A percentile compares a stretch with the other conserved stretches of the same genome.
phyloP scores from a whole-genome alignment of 495 filamentous ascomycete genomes.

The Hypoxylon intermedium region DNA sequence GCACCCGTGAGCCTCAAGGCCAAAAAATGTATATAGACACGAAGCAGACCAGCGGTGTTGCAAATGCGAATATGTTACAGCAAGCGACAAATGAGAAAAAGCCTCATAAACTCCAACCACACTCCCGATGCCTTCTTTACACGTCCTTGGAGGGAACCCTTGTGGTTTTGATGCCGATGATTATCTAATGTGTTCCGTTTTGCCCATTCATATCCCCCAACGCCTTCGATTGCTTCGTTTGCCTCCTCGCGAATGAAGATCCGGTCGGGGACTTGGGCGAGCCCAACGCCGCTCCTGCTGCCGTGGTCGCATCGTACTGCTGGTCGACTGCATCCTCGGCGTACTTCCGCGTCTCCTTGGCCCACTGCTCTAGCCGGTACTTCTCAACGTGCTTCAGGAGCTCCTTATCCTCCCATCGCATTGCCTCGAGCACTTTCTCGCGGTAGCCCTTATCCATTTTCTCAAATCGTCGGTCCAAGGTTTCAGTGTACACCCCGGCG shows the following conservation, averaged over 20 bases:
- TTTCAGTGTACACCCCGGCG: conserved; percentile 59
- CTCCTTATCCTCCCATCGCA: conserved; percentile 63
- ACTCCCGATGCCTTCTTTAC: conserved; percentile 27
- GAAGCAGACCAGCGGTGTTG: background rate
- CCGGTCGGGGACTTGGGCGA: conserved; percentile 15
- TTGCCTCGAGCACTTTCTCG: conserved; percentile 57
- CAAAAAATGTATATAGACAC: conserved; percentile 46
- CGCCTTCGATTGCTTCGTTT: conserved; percentile 28
- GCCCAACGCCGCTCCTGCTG: conserved; percentile 26
- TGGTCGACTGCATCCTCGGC: conserved; percentile 45
- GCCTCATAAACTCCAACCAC: conserved; percentile 23
- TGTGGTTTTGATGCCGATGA: conserved; percentile 8
- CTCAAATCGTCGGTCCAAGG: conserved; percentile 62
- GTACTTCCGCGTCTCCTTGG: conserved; percentile 55
- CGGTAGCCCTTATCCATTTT: conserved; percentile 54
- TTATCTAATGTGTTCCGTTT: conserved; percentile 39
- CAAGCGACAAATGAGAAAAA: conserved; percentile 17
- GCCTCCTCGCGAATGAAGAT: conserved; percentile 9
- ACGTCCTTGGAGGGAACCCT: conserved; percentile 5
- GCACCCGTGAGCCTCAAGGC: too few species aligned
- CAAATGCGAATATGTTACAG: conserved; percentile 41
- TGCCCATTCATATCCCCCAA: conserved; percentile 36
- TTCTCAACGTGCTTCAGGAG: conserved; percentile 62
- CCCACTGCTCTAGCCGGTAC: conserved; percentile 68
- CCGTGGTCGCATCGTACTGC: conserved; percentile 38